Conservation (phyloP, 2,329 filamentous ascomycete genomes). For the Thyridium curvatum region DNA sequence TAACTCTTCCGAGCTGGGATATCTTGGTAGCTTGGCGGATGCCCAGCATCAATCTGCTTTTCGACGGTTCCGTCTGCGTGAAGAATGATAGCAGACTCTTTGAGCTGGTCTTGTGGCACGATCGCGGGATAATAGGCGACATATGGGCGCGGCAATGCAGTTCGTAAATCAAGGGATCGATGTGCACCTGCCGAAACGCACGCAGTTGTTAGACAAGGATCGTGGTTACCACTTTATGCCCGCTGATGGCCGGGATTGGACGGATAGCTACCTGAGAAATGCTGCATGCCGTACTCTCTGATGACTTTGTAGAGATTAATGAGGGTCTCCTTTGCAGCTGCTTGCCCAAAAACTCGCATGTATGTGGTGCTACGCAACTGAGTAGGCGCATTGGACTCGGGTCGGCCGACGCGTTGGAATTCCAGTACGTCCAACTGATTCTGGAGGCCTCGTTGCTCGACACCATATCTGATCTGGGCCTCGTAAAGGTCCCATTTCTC, state of each 20-base stretch:
- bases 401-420: conserved; percentile 34
- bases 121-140: conserved; percentile 34
- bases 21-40: conserved; percentile 15
- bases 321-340: conserved; percentile 19
- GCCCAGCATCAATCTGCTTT: conserved; percentile 10
- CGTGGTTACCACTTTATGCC: no score
- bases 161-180: conserved; percentile 32
- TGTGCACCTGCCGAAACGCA: no score
- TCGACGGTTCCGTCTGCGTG: conserved; percentile 3
- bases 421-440: conserved; percentile 41
- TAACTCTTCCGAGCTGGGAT: conserved; percentile 7
- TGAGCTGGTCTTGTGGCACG: conserved; percentile 14
- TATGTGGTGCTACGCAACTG: conserved; percentile 37
- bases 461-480: conserved; percentile 36
- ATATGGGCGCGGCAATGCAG: conserved; percentile 26
- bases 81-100: conserved; percentile 13
- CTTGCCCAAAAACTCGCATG: conserved; percentile 35
- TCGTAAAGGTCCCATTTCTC: conserved; percentile 44
- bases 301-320: conserved; percentile 17
- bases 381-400: conserved; percentile 27
- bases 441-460: conserved; percentile 25
- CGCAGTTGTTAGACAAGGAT: no score
- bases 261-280: conserved; percentile 38
- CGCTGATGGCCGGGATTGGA: no score
- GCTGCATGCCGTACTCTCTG: conserved; percentile 30